phyloP scores from a whole-genome alignment of 2,329 filamentous ascomycete species.

The Ceratocystis cubensis region DNA sequence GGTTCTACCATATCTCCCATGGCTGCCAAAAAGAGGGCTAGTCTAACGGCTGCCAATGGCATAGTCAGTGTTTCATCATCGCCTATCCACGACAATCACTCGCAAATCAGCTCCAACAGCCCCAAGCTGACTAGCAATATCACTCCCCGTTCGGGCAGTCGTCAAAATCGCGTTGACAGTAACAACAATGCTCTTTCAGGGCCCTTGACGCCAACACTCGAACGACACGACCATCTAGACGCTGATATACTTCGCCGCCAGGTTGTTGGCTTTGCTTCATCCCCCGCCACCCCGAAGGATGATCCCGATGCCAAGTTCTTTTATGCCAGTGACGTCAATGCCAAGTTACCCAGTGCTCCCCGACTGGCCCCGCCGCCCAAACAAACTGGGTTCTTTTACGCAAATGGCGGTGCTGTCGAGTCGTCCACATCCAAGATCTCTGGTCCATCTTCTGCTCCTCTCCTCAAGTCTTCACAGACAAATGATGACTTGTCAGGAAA shows the following conservation, averaged over 20 bases:
- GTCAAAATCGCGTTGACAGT: constrained; percentile 61
- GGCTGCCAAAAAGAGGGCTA: constrained; percentile 5
- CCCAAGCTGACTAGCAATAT: constrained; percentile 48
- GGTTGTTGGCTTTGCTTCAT: constrained; percentile 32
- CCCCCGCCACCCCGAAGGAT: constrained; percentile 26
- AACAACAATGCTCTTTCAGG: constrained; percentile 51
- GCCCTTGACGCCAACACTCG: constrained; percentile 37
- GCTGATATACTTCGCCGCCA: constrained; percentile 22
- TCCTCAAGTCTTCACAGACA: constrained; percentile 17
- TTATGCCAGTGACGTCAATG: constrained; percentile 68
- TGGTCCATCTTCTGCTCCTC: constrained; percentile 9
- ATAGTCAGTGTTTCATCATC: constrained; percentile 15
- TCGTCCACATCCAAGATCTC: constrained; percentile 27
- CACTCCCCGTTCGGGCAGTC: constrained; percentile 64
- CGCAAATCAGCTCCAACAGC: background rate
- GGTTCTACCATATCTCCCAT: constrained; percentile 6
- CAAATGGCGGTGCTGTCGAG: constrained; percentile 37
- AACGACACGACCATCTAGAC: constrained; percentile 26
- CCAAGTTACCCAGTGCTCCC: constrained; percentile 30
- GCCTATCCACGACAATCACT: constrained; percentile 35
- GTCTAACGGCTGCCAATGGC: constrained; percentile 4
- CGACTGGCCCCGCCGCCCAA: constrained; percentile 28
- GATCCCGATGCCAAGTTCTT: constrained; percentile 64
- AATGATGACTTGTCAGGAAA: constrained; percentile 35
- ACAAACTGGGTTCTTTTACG: constrained; percentile 45